Evolutionary conservation across 495 filamentous ascomycete species (phyloP).

Genomic region (Copromyces sp.): DNA sequence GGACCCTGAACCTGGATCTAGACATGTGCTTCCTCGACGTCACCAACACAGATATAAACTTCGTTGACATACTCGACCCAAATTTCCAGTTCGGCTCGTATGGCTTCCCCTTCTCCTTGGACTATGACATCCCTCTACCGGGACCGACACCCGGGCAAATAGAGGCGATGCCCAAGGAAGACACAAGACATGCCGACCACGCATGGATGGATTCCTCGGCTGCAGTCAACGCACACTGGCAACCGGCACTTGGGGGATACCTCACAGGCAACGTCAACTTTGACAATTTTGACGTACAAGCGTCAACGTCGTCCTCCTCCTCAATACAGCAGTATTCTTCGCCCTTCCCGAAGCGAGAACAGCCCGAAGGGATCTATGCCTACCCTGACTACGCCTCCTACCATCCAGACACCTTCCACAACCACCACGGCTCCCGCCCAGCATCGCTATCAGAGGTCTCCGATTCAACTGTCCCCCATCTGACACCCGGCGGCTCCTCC

Average conservation of each 20-base stretch:
- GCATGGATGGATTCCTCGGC: background rate
- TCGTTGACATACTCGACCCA: slow-evolving; percentile 19
- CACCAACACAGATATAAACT: slow-evolving; percentile 19
- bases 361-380: background rate
- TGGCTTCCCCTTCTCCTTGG: background rate
- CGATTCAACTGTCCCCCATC: background rate
- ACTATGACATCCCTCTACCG: background rate
- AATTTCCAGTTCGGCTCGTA: slow-evolving; percentile 1
- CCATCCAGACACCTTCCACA: background rate
- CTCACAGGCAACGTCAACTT: background rate
- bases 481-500: background rate
- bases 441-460: background rate
- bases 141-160: background rate
- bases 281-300: background rate
- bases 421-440: background rate
- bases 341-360: background rate
- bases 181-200: background rate
- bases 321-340: background rate
- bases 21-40: slow-evolving; percentile 28
- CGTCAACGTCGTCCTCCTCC: background rate
- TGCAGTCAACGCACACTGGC: background rate
- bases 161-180: background rate
- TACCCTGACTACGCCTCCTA: background rate
- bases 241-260: background rate
- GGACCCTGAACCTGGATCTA: slow-evolving; percentile 17